Evolutionary conservation across 176 grass and related monocot genomes (phyloP).

Genomic region (Sorghum bicolor): Sorghum_bicolor_NCBIv3 NC_012877.2:144501-145000

Average conservation of each 20-base stretch:
- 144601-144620: conserved; percentile 43
- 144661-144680: neutral
- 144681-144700: too few relatives aligned
- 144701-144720: too few relatives aligned
- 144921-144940: neutral
- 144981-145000: neutral
- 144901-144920: too few relatives aligned
- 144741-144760: too few relatives aligned
- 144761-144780: neutral
- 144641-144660: conserved; percentile 31
- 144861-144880: too few relatives aligned
- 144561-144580: neutral
- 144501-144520: conserved; percentile 73
- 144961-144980: neutral
- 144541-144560: neutral
- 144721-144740: too few relatives aligned
- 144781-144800: conserved; percentile 3
- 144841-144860: too few relatives aligned
- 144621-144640: conserved; percentile 9
- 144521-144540: conserved; percentile 54
- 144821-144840: neutral
- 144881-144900: too few relatives aligned
- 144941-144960: neutral
- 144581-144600: conserved; percentile 18
- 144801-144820: neutral